phyloP scores from a whole-genome alignment of 257 asterid species.

The Salvia hispanica region DNA sequence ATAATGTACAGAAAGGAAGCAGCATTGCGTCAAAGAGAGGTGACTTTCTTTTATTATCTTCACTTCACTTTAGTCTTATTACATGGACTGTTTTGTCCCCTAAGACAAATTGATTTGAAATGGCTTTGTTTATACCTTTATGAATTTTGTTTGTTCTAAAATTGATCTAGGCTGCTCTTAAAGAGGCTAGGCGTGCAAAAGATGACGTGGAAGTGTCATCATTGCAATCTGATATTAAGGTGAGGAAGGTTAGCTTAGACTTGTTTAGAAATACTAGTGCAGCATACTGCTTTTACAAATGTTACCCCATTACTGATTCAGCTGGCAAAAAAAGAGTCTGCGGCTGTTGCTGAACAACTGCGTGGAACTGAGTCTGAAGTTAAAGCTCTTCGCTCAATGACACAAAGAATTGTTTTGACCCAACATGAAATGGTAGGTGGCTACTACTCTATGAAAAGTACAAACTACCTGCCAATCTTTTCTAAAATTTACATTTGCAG shows the following conservation, averaged over 20 bases:
- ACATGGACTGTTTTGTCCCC: conserved; percentile 18
- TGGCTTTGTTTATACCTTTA: conserved; percentile 24
- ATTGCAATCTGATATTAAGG: conserved; percentile 71
- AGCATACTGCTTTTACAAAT: conserved; percentile 32
- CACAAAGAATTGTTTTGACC: conserved; percentile 92
- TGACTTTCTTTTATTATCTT: conserved; percentile 32
- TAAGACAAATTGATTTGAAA: conserved; percentile 22
- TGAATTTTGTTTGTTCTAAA: conserved; percentile 20
- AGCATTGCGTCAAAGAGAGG: conserved; percentile 95
- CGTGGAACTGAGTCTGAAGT: conserved; percentile 75
- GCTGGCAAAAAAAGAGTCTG: conserved; percentile 73
- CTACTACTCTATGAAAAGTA: conserved; percentile 24
- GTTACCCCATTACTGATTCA: conserved; percentile 40
- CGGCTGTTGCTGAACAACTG: conserved; percentile 62
- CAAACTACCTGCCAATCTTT: conserved; percentile 22
- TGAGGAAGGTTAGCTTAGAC: conserved; percentile 33
- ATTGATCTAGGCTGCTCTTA: conserved; percentile 79
- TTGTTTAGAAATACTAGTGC: conserved; percentile 25
- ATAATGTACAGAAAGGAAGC: conserved; percentile 85
- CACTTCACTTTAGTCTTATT: conserved; percentile 30
- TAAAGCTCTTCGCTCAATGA: conserved; percentile 80
- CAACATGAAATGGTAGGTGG: conserved; percentile 84
- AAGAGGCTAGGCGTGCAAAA: conserved; percentile 75
- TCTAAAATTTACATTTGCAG: conserved; percentile 49
- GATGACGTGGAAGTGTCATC: conserved; percentile 70